These are phyloP conservation scores for Heteromeles arbutifolia DNA, from an alignment of 306 rosid species.

Conservation along the genomic window DNA sequence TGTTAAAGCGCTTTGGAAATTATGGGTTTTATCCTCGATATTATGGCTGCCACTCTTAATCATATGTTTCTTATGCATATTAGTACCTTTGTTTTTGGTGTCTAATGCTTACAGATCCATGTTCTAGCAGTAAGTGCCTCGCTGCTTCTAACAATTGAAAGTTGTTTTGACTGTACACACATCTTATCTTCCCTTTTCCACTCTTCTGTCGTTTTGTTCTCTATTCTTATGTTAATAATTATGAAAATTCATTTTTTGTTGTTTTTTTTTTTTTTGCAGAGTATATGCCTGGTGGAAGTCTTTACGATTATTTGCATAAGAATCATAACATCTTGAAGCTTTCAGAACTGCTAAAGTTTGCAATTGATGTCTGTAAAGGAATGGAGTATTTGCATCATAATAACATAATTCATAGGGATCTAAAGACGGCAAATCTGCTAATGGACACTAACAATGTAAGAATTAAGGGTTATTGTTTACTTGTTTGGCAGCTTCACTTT, in stretches of 20 bases:
- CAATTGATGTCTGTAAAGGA: conserved; percentile 89
- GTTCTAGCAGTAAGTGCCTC: background rate
- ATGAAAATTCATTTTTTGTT: background rate
- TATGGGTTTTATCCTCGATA: background rate
- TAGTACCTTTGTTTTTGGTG: background rate
- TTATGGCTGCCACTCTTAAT: background rate
- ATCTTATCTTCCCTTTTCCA: background rate
- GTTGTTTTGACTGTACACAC: background rate
- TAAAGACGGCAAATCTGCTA: conserved; percentile 95
- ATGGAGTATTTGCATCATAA: conserved; percentile 90
- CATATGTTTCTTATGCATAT: background rate
- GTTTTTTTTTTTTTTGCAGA: conserved; percentile 46
- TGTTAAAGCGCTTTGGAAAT: background rate
- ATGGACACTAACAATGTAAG: conserved; percentile 84
- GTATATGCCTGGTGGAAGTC: conserved; percentile 98
- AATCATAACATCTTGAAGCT: conserved; percentile 68
- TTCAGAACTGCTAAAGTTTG: conserved; percentile 68
- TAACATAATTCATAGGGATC: conserved; percentile 86
- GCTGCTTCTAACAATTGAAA: background rate
- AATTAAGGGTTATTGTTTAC: conserved; percentile 15
- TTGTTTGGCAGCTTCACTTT: conserved; percentile 1
- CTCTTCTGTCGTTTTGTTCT: background rate
- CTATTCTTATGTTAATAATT: background rate
- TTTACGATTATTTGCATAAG: conserved; percentile 95
- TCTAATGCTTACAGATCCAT: background rate